phyloP scores from a whole-genome alignment of 805 yeast species.

The Zygosaccharomyces bailii region DNA sequence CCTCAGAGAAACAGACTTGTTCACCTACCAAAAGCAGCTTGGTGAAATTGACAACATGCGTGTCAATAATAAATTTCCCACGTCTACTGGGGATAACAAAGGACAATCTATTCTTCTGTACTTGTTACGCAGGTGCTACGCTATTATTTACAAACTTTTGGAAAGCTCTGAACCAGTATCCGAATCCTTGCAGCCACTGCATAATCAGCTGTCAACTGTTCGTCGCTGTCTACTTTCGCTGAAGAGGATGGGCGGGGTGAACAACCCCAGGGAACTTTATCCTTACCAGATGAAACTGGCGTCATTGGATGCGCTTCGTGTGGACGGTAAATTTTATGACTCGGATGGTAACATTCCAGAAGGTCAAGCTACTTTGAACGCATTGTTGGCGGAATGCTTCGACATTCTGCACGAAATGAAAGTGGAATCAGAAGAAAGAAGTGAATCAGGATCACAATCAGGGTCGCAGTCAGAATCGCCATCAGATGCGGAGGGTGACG shows the following conservation, averaged over 20 bases:
- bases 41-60: constrained; percentile 72
- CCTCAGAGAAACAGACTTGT: constrained; percentile 90
- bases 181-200: constrained; percentile 89
- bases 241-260: constrained; percentile 88
- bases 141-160: constrained; percentile 80
- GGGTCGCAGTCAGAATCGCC: constrained; percentile 18
- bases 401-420: constrained; percentile 90
- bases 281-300: constrained; percentile 96
- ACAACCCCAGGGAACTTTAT: constrained; percentile 81
- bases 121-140: constrained; percentile 84
- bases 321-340: constrained; percentile 83
- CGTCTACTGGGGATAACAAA: constrained; percentile 39
- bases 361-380: constrained; percentile 95
- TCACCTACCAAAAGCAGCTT: constrained; percentile 71
- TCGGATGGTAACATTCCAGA: constrained; percentile 89
- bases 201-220: constrained; percentile 89
- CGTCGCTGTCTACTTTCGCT: constrained; percentile 86
- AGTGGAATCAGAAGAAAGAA: constrained; percentile 72
- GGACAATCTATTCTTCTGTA: constrained; percentile 68
- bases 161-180: constrained; percentile 94
- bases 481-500: constrained; percentile 17
- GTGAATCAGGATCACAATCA: constrained; percentile 27
- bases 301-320: constrained; percentile 78
- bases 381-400: constrained; percentile 87
- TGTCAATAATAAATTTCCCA: constrained; percentile 54